phyloP scores from a whole-genome alignment of 805 yeast species.

The Isabelozyma gotoi region DNA sequence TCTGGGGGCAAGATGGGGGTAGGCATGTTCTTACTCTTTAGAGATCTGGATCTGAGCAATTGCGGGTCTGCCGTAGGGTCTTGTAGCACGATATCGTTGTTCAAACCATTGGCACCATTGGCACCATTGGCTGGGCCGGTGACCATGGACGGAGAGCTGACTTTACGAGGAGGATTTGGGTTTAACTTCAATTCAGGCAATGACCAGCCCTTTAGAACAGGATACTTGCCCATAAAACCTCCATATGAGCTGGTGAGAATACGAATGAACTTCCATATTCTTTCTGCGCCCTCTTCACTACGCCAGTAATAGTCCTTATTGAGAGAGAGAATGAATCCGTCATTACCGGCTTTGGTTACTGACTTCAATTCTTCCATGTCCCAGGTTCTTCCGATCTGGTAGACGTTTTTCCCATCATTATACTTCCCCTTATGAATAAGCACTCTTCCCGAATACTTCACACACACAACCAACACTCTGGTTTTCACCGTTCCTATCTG shows the following conservation, averaged over 20 bases:
- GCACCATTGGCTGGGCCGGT: not conserved
- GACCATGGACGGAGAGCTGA: not conserved
- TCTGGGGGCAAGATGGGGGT: slow-evolving; percentile 17
- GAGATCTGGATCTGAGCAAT: slow-evolving; percentile 19
- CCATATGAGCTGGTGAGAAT: slow-evolving; percentile 31
- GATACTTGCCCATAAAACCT: slow-evolving; percentile 36
- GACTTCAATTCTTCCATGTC: slow-evolving; percentile 65
- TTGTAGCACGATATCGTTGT: slow-evolving; percentile 10
- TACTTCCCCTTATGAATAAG: slow-evolving; percentile 84
- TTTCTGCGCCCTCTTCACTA: slow-evolving; percentile 36
- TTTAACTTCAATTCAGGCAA: slow-evolving; percentile 35
- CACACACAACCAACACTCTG: slow-evolving; percentile 61
- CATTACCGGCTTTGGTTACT: slow-evolving; percentile 52
- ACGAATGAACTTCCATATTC: slow-evolving; percentile 35
- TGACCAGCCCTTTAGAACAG: slow-evolving; percentile 31
- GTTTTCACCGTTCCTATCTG: slow-evolving; percentile 47
- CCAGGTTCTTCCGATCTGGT: slow-evolving; percentile 95
- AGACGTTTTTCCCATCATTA: slow-evolving; percentile 60
- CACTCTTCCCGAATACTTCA: slow-evolving; percentile 64
- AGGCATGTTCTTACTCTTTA: slow-evolving; percentile 21
- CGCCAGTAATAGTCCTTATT: slow-evolving; percentile 84
- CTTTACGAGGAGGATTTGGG: slow-evolving; percentile 15
- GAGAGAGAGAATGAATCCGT: slow-evolving; percentile 59
- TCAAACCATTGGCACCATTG: not conserved
- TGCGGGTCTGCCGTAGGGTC: slow-evolving; percentile 21